Conservation (phyloP, 208 protist species). For the Lotmaria passim region DNA sequence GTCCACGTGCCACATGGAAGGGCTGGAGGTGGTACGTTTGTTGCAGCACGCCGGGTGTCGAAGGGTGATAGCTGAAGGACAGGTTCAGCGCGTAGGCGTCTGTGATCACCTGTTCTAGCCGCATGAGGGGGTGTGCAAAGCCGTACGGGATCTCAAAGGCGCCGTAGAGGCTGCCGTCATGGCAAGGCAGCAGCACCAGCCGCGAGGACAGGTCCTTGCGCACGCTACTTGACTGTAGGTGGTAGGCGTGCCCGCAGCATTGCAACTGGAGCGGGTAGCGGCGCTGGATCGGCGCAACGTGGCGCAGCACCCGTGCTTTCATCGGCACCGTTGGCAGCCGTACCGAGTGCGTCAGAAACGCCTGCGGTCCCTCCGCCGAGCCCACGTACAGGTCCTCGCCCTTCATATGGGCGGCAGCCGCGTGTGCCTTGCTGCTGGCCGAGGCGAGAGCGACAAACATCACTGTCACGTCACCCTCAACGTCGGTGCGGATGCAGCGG, state of each 20-base stretch:
- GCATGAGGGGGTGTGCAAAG: constrained; percentile 58
- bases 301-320: constrained; percentile 24
- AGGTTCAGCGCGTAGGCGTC: constrained; percentile 49
- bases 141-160: constrained; percentile 60
- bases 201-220: constrained; percentile 31
- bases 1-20: constrained; percentile 21
- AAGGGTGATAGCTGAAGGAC: constrained; percentile 26
- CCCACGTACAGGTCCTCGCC: constrained; percentile 35
- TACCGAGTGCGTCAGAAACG: constrained; percentile 43
- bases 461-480: constrained; percentile 46
- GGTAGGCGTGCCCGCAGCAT: constrained; percentile 35
- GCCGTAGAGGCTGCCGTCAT: constrained; percentile 65
- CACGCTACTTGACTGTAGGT: constrained; percentile 39
- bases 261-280: constrained; percentile 29
- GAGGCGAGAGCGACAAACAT: constrained; percentile 23
- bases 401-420: constrained; percentile 11
- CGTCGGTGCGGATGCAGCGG: constrained; percentile 45
- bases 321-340: constrained; percentile 35
- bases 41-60: constrained; percentile 10
- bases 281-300: constrained; percentile 22
- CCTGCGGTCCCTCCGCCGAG: constrained; percentile 40
- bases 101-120: constrained; percentile 62
- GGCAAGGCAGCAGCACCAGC: constrained; percentile 53
- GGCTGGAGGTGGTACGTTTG: constrained; percentile 43
- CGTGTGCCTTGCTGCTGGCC: background rate